Percentiles rank a stretch among this genome's conserved stretches.
These are phyloP conservation scores for Metarhizium sp. DNA, from an alignment of 2,329 filamentous ascomycete species.

Conservation along the genomic window DNA sequence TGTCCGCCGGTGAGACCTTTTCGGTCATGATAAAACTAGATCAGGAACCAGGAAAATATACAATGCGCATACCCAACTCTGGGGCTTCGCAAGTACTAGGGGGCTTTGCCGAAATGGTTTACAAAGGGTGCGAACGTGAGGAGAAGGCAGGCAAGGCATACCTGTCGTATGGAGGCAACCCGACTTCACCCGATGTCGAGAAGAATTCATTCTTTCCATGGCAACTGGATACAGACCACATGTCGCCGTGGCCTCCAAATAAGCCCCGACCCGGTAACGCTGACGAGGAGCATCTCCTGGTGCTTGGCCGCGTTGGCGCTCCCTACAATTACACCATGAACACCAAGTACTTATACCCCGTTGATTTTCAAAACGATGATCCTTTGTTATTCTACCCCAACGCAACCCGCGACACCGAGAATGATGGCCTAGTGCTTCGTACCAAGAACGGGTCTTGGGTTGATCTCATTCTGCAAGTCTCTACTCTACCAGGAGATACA, in stretches of 20 bases:
- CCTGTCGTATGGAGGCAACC: conserved; percentile 5
- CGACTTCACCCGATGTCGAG: neutral
- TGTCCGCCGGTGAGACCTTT: conserved; percentile 26
- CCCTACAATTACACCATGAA: conserved; percentile 1
- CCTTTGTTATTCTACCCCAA: conserved; percentile 2
- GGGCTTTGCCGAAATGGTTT: neutral
- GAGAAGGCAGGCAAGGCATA: neutral
- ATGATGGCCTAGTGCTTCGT: conserved; percentile 2
- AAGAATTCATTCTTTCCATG: neutral
- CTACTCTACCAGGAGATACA: conserved; percentile 10
- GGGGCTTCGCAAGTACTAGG: neutral
- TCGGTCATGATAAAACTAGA: conserved; percentile 30
- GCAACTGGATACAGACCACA: neutral
- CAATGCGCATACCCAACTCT: neutral
- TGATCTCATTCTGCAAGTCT: conserved; percentile 19
- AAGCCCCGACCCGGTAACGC: neutral
- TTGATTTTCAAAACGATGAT: conserved; percentile 1
- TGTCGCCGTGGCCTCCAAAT: neutral
- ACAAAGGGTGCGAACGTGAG: neutral
- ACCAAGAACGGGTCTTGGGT: conserved; percentile 24
- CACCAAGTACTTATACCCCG: neutral
- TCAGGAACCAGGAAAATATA: conserved; percentile 10
- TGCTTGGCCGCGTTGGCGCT: neutral
- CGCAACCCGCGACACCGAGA: neutral
- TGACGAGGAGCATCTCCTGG: neutral